These are phyloP conservation scores for Vigna nakashimae DNA, from an alignment of 306 rosid genomes.

Conservation along the genomic window DNA sequence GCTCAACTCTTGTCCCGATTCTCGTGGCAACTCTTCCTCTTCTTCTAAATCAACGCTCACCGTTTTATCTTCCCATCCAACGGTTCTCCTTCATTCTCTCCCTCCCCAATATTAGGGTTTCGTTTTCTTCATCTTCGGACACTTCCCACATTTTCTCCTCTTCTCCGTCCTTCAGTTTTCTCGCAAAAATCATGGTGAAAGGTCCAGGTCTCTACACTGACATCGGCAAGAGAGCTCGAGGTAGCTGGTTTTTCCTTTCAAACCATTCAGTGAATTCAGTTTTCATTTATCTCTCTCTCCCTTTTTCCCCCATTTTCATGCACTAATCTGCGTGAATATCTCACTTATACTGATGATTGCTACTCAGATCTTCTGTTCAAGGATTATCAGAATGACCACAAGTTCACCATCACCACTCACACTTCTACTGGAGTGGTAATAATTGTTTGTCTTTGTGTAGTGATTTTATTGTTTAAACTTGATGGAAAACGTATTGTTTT, in stretches of 20 bases:
- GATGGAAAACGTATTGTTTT: neutral
- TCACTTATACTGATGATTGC: neutral
- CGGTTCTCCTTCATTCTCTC: conserved; percentile 46
- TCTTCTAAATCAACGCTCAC: conserved; percentile 54
- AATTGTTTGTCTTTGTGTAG: neutral
- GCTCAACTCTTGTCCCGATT: conserved; percentile 34
- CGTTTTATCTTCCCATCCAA: conserved; percentile 19
- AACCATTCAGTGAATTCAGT: neutral
- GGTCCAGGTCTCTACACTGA: conserved; percentile 96
- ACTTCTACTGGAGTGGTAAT: conserved; percentile 78
- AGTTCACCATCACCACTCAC: conserved; percentile 81
- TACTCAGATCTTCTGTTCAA: conserved; percentile 81
- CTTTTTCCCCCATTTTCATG: neutral
- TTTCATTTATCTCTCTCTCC: neutral
- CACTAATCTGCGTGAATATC: neutral
- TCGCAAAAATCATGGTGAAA: conserved; percentile 73
- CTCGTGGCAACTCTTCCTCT: conserved; percentile 31
- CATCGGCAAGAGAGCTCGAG: conserved; percentile 92
- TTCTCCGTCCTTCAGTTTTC: conserved; percentile 43
- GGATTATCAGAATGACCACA: conserved; percentile 96
- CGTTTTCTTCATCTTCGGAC: neutral
- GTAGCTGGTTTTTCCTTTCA: conserved; percentile 41
- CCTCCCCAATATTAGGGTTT: conserved; percentile 45
- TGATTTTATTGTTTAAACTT: neutral
- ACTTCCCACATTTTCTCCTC: conserved; percentile 5